Conservation (phyloP, 225 moss, liverwort and hornwort genomes). For the Takakia lepidozioides region DNA sequence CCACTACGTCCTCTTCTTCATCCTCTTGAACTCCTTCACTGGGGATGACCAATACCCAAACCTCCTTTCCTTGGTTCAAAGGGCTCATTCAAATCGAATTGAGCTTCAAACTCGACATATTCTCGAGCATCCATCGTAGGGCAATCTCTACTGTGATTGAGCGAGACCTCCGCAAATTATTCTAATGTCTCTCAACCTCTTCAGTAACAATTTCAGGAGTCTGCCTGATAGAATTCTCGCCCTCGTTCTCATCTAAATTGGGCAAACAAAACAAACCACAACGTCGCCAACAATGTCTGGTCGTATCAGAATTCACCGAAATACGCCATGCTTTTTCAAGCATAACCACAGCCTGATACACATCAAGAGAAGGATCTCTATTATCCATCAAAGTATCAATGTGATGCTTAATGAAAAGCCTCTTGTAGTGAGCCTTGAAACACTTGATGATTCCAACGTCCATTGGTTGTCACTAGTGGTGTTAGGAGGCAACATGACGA, state of each 20-base stretch:
- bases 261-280: slow-evolving; percentile 1
- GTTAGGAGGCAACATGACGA: not conserved
- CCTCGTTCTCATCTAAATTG: not conserved
- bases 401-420: not conserved
- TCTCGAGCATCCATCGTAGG: no score
- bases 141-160: no score
- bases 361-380: not conserved
- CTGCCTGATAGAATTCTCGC: no score
- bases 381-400: slow-evolving; percentile 1
- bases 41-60: no score
- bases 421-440: slow-evolving; percentile 1
- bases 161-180: no score
- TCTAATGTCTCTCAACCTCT: no score
- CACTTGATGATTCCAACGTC: not conserved
- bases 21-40: no score
- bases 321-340: not conserved
- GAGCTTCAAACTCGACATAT: no score
- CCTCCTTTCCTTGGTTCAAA: no score
- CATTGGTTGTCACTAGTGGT: not conserved
- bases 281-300: slow-evolving; percentile 1
- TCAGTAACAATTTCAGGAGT: no score
- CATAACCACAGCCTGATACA: not conserved
- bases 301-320: not conserved
- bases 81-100: no score
- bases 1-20: no score